phyloP scores from a whole-genome alignment of 108 stramenopile species.

The Fistulifera pelliculosa region DNA sequence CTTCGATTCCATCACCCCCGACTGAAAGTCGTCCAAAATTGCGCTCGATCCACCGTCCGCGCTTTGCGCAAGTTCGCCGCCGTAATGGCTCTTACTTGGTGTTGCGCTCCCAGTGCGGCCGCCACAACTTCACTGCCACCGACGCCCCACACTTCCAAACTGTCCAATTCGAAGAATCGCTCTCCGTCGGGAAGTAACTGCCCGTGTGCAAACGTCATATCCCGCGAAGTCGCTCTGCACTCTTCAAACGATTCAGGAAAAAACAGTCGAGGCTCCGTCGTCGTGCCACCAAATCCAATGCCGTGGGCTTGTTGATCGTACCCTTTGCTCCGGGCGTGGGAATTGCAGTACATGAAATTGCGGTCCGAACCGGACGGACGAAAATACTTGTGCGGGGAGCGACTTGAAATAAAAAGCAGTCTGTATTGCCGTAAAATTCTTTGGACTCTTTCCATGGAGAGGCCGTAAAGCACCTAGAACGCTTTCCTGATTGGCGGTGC shows the following conservation, averaged over 20 bases:
- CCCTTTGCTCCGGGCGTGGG: constrained; percentile 52
- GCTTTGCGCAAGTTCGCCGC: constrained; percentile 48
- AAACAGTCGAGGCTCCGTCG: constrained; percentile 55
- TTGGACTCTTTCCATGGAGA: constrained; percentile 70
- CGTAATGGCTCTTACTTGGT: constrained; percentile 36
- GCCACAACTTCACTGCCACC: constrained; percentile 57
- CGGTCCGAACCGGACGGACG: constrained; percentile 49
- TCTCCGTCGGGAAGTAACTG: constrained; percentile 22
- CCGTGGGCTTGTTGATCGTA: constrained; percentile 77
- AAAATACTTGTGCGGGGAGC: constrained; percentile 37
- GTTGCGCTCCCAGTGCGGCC: constrained; percentile 44
- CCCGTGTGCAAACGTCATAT: constrained; percentile 70
- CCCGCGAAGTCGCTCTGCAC: constrained; percentile 40
- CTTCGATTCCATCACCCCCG: constrained; percentile 64
- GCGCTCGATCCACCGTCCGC: constrained; percentile 71
- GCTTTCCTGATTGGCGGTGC: constrained; percentile 34
- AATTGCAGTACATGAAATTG: constrained; percentile 77
- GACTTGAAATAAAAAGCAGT: constrained; percentile 60
- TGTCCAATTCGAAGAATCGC: constrained; percentile 45
- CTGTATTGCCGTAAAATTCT: constrained; percentile 72
- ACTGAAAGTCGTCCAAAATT: constrained; percentile 74
- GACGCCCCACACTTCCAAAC: constrained; percentile 75
- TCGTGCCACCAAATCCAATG: constrained; percentile 79
- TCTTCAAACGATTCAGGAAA: constrained; percentile 61
- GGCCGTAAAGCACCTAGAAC: constrained; percentile 56